A percentile compares a stretch with the other conserved stretches of the same genome.
Evolutionary conservation across 1,139 yeast species (phyloP).

Genomic region (Kurtzmaniella quercitrusa): DNA sequence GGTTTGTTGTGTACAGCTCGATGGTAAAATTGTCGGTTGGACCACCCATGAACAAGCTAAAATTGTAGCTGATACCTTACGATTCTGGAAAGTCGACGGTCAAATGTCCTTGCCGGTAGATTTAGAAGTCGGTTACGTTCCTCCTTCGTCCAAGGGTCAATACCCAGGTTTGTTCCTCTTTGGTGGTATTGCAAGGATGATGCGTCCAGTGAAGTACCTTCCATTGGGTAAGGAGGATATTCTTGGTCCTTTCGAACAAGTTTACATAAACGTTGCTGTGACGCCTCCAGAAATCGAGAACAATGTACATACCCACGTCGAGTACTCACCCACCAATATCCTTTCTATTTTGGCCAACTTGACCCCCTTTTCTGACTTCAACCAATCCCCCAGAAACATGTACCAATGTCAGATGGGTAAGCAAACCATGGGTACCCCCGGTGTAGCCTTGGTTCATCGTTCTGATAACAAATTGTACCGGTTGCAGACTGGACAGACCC

Average conservation of each 20-base stretch:
- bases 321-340: conserved; percentile 90
- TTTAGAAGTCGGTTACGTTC: conserved; percentile 91
- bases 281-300: conserved; percentile 86
- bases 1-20: conserved; percentile 84
- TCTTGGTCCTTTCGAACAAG: conserved; percentile 97
- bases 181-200: conserved; percentile 92
- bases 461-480: conserved; percentile 93
- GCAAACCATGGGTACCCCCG: conserved; percentile 99
- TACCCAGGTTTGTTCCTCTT: conserved; percentile 92
- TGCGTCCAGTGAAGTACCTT: conserved; percentile 89
- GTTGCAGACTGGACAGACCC: conserved; percentile 94
- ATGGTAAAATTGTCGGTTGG: conserved; percentile 94
- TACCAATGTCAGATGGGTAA: conserved; percentile 99
- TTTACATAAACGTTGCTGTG: conserved; percentile 93
- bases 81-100: conserved; percentile 92
- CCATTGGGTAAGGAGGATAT: conserved; percentile 81
- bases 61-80: conserved; percentile 81
- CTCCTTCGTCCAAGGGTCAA: conserved; percentile 92
- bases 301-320: conserved; percentile 87
- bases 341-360: conserved; percentile 71
- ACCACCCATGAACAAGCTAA: conserved; percentile 85
- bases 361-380: conserved; percentile 97
- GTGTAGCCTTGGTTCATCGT: conserved; percentile 88
- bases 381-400: conserved; percentile 99
- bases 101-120: conserved; percentile 71